A percentile compares a stretch with the other conserved stretches of the same genome.
Evolutionary conservation across 2,329 filamentous ascomycete species (phyloP).

Genomic region (Nemania serpens): DNA sequence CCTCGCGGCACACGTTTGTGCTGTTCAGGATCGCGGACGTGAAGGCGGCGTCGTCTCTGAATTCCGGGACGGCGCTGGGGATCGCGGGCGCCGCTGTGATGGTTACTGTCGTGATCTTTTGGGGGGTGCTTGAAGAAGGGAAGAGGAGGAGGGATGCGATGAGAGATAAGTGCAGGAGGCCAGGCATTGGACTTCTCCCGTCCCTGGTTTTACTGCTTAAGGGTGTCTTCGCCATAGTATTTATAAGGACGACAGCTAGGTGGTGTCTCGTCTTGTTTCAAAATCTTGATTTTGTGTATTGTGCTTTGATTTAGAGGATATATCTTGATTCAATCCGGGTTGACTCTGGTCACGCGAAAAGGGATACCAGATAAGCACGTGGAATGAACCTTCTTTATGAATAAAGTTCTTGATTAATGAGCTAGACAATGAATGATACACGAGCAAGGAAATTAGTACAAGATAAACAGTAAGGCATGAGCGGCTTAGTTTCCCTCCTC

Average conservation of each 20-base stretch:
- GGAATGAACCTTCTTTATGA: no score
- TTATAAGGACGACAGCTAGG: neutral
- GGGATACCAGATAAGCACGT: no score
- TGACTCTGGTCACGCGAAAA: no score
- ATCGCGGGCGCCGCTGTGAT: conserved; percentile 34
- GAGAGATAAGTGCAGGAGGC: neutral
- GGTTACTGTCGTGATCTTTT: conserved; percentile 20
- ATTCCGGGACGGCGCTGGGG: conserved; percentile 40
- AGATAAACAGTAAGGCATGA: neutral
- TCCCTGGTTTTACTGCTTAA: neutral
- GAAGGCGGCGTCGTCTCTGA: conserved; percentile 46
- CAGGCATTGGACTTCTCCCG: neutral
- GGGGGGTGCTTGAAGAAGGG: conserved; percentile 2
- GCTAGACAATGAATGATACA: no score
- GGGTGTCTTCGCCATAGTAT: neutral
- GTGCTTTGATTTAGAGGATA: neutral
- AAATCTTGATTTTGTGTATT: neutral
- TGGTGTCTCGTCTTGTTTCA: no score
- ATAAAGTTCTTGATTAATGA: no score
- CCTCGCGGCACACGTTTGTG: conserved; percentile 67
- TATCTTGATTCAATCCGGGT: no score
- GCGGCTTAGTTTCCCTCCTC: neutral
- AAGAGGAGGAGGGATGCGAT: conserved; percentile 16
- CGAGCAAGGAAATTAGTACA: no score
- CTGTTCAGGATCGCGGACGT: conserved; percentile 63